Conservation (phyloP, 116 monocot species). For the Posidonia oceanica region DNA sequence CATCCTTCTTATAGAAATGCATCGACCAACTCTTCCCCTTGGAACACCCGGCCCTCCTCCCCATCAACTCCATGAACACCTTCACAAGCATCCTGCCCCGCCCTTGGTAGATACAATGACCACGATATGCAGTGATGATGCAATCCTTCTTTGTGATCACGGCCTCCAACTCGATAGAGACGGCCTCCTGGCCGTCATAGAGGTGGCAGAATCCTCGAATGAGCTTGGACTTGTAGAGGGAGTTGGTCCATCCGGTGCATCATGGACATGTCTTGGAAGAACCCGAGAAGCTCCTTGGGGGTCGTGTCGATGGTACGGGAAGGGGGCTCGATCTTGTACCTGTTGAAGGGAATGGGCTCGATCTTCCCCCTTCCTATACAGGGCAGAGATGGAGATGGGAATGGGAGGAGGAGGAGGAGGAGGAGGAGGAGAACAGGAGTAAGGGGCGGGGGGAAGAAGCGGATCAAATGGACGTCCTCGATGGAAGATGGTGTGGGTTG, state of each 20-base stretch:
- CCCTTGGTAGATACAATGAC: conserved; percentile 68
- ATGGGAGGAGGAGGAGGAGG: too few species aligned
- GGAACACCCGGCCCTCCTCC: conserved; percentile 57
- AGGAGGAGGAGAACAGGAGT: too few species aligned
- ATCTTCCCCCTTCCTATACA: too few species aligned
- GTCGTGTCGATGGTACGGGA: conserved; percentile 39
- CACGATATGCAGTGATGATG: conserved; percentile 88
- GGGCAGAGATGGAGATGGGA: too few species aligned
- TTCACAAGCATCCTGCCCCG: conserved; percentile 58
- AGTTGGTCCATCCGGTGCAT: conserved; percentile 87
- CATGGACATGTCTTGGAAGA: conserved; percentile 51
- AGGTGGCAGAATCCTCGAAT: conserved; percentile 79
- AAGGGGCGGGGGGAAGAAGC: too few species aligned
- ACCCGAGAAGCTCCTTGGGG: conserved; percentile 33
- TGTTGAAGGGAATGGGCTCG: conserved; percentile 48
- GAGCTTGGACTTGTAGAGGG: conserved; percentile 87
- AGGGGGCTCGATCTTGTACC: conserved; percentile 36
- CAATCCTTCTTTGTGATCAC: conserved; percentile 58
- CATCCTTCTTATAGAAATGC: conserved; percentile 90
- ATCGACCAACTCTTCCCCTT: conserved; percentile 86
- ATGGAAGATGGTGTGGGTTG: too few species aligned
- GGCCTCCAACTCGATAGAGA: conserved; percentile 69
- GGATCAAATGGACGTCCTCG: too few species aligned
- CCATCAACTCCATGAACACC: conserved; percentile 79
- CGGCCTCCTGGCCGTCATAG: conserved; percentile 89